Evolutionary conservation across 1,284 basidiomycete species (phyloP).

Genomic region (Cystobasidium sp.): DNA sequence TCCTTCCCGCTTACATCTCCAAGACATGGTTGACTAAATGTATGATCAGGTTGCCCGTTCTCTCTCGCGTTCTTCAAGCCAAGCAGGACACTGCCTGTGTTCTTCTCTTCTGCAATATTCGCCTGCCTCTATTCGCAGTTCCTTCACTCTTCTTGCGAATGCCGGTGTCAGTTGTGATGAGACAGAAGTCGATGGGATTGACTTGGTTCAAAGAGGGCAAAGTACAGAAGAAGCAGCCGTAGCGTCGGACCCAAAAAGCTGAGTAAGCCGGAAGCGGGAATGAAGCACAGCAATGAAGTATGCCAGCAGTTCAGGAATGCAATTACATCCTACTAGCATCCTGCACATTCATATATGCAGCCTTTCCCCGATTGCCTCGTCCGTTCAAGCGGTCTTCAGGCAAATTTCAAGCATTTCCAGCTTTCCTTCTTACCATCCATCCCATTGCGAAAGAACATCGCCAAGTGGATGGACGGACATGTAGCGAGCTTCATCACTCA

Average conservation of each 20-base stretch:
- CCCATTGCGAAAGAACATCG: neutral
- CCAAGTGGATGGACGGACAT: neutral
- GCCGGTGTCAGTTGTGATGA: neutral
- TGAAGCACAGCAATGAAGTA: neutral
- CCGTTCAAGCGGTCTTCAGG: neutral
- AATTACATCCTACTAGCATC: neutral
- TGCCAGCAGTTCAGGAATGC: neutral
- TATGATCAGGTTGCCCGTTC: no score
- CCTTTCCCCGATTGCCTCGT: constrained; percentile 6
- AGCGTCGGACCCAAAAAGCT: neutral
- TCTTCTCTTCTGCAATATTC: no score
- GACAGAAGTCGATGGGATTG: neutral
- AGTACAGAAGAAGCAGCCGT: neutral
- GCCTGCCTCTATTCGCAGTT: no score
- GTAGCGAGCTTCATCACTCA: neutral
- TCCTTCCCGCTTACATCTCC: constrained; percentile 30
- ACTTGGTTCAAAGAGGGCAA: neutral
- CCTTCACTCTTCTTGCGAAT: no score
- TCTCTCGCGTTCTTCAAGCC: no score
- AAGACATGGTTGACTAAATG: constrained; percentile 22
- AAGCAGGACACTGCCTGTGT: no score
- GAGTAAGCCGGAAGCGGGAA: neutral
- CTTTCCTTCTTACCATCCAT: constrained; percentile 3
- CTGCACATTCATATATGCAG: neutral
- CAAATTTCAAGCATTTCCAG: constrained; percentile 18